phyloP scores from a whole-genome alignment of 2,329 filamentous ascomycete species.

The Arthrobotrys iridis region DNA sequence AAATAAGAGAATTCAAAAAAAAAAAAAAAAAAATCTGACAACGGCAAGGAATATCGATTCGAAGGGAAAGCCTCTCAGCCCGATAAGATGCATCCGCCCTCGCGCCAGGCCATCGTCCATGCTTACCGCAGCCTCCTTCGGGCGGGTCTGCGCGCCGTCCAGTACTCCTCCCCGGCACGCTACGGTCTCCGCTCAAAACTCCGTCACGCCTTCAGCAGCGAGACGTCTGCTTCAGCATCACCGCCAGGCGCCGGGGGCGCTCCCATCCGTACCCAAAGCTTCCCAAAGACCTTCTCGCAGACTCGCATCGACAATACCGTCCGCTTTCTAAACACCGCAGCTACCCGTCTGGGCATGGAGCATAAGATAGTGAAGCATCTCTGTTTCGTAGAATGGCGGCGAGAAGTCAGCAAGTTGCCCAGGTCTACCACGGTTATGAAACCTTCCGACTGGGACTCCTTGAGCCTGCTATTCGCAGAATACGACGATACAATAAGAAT shows the following conservation, averaged over 20 bases:
- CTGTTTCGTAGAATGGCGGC: constrained; percentile 65
- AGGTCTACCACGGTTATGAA: constrained; percentile 46
- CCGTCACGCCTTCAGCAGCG: constrained; percentile 69
- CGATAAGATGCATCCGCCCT: constrained; percentile 3
- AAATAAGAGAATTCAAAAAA: too few species aligned
- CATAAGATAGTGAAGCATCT: constrained; percentile 78
- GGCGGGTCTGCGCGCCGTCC: constrained; percentile 74
- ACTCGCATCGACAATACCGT: constrained; percentile 72
- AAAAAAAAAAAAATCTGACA: too few species aligned
- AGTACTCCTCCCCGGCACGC: constrained; percentile 75
- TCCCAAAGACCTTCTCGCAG: constrained; percentile 63
- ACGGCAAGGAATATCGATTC: too few species aligned
- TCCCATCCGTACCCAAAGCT: constrained; percentile 16
- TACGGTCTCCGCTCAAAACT: constrained; percentile 71
- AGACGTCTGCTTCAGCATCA: constrained; percentile 60
- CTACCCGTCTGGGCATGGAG: constrained; percentile 72
- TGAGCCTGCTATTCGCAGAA: constrained; percentile 33
- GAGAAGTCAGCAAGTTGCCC: constrained; percentile 59
- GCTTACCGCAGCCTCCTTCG: constrained; percentile 78
- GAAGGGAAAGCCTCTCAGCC: constrained; percentile 13
- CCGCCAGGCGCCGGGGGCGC: constrained; percentile 28
- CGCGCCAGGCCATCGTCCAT: constrained; percentile 66
- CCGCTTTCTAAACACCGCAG: constrained; percentile 75
- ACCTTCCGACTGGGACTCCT: constrained; percentile 20
- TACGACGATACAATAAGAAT: constrained; percentile 53